Base-by-base conservation (phyloP, 2,329 filamentous ascomycete genomes). In the Cladophialophora psammophila region DNA sequence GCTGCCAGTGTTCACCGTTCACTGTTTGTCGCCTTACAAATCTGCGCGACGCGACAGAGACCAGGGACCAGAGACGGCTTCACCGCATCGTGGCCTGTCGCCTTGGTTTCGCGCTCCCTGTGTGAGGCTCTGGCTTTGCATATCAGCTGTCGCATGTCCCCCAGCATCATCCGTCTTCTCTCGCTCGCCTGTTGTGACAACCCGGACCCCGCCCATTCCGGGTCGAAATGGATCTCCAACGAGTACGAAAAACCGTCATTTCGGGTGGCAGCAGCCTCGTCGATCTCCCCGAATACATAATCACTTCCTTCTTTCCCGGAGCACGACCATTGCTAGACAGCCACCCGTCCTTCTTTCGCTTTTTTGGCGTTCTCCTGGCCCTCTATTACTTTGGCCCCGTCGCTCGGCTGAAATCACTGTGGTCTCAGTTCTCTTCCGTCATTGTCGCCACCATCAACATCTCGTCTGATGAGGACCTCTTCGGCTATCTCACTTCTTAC, bases 391-490 rank as follows among this genome's bases (percentile, higher is more conserved):
- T 73, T 45, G 71, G 69, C 9, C 72, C 72, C 7, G 10, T 72
- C 20, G 57, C 71, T 10, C 62, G 71, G 18, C 50, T 73, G 20
- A 68, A 72, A 54, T 52, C 67, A 18, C 50, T 73, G 15, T 73
- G 72, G 72, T 55, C 54, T 36, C 69, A 64, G 6, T 69, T 71
- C 55, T 70, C 71, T 4, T 69, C 68, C 6, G 35, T 73, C 18
- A 45, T 73, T 9, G 69, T 73, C 20, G 57, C 71, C 42, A 69
- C 72, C 38, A 52, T 73, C 57, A 67, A 62, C 18, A 62, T 73
- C 31, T 62, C 69, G 6, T 71, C 67, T 4, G 72, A 73, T n/a
- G 72, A 73, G 65, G 72, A 73, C 54, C 71, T 73, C 26, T 73
- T 73, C 58, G 56, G 65, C 55, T 73, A 73, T 36, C 26, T 73